phyloP scores from a whole-genome alignment of 2,329 filamentous ascomycete species.

The Cladosporium cucumerinum region DNA sequence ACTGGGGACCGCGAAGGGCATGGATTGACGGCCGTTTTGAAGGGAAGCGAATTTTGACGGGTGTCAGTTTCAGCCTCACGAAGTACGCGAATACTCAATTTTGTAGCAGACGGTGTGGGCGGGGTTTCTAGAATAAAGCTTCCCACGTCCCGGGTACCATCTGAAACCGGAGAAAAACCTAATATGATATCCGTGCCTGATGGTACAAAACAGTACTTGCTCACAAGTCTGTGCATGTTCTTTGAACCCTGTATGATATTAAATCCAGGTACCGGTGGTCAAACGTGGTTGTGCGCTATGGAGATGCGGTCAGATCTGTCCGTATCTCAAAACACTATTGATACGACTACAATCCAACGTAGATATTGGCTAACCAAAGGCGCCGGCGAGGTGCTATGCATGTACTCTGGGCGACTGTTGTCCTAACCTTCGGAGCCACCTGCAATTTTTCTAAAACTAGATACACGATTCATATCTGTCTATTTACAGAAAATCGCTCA shows the following conservation, averaged over 20 bases:
- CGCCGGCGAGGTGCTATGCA: too few relatives aligned
- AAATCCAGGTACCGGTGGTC: too few relatives aligned
- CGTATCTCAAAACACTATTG: too few relatives aligned
- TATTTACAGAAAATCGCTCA: neutral
- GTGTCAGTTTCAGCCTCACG: neutral
- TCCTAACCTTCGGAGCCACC: neutral
- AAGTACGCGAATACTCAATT: neutral
- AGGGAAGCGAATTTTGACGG: neutral
- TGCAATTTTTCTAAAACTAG: neutral
- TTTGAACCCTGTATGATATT: too few relatives aligned
- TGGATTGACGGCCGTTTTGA: slow-evolving; percentile 13
- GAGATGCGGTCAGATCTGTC: too few relatives aligned
- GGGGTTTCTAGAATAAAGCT: neutral
- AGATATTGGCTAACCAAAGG: too few relatives aligned
- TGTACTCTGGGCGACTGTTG: too few relatives aligned
- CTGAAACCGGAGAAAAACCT: neutral
- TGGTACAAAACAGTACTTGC: neutral
- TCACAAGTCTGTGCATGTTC: too few relatives aligned
- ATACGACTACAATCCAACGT: too few relatives aligned
- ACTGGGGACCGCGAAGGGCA: slow-evolving; percentile 23
- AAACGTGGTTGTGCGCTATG: too few relatives aligned
- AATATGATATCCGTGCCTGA: neutral
- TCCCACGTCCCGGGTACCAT: neutral
- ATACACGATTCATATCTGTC: neutral
- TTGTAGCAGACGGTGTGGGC: neutral